Percentiles rank a stretch among this genome's conserved stretches.
Conservation (phyloP, 257 asterid genomes). For the Petunia secreta region DNA sequence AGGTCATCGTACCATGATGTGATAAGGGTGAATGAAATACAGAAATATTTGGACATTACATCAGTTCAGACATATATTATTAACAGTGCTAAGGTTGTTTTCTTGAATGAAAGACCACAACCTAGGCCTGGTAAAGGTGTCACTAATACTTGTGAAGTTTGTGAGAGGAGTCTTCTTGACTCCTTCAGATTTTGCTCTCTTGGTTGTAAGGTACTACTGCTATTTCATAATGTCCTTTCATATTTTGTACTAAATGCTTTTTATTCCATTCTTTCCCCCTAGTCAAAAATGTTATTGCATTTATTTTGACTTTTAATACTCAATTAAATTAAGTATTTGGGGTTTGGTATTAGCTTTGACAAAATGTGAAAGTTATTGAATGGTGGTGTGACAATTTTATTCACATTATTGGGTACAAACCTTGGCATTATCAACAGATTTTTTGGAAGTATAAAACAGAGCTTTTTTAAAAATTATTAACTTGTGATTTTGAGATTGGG, state of each 20-base stretch:
- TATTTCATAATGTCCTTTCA: too few relatives aligned
- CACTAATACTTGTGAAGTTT: conserved; percentile 77
- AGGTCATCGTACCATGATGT: conserved; percentile 94
- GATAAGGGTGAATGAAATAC: conserved; percentile 76
- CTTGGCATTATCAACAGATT: conserved; percentile 16
- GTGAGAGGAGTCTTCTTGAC: conserved; percentile 82
- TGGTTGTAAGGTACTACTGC: conserved; percentile 78
- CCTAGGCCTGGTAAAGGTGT: conserved; percentile 92
- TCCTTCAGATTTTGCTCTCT: conserved; percentile 89
- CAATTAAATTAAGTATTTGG: not conserved
- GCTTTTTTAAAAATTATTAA: too few relatives aligned
- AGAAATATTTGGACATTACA: conserved; percentile 71
- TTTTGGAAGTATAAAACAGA: not conserved
- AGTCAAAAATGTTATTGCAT: conserved; percentile 6
- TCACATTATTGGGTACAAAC: conserved; percentile 15
- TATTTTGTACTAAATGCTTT: not conserved
- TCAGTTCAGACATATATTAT: conserved; percentile 78
- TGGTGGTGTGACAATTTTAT: not conserved
- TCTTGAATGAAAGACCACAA: conserved; percentile 85
- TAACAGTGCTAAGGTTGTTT: conserved; percentile 83
- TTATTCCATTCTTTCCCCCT: not conserved
- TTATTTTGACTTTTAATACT: not conserved
- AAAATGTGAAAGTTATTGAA: conserved; percentile 16
- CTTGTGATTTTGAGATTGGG: not conserved
- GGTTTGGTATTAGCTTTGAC: not conserved